Evolutionary conservation across 2,329 filamentous ascomycete species (phyloP), one percentile per base, ranked within the genome.

Genomic region (Penicillium sp.): DNA sequence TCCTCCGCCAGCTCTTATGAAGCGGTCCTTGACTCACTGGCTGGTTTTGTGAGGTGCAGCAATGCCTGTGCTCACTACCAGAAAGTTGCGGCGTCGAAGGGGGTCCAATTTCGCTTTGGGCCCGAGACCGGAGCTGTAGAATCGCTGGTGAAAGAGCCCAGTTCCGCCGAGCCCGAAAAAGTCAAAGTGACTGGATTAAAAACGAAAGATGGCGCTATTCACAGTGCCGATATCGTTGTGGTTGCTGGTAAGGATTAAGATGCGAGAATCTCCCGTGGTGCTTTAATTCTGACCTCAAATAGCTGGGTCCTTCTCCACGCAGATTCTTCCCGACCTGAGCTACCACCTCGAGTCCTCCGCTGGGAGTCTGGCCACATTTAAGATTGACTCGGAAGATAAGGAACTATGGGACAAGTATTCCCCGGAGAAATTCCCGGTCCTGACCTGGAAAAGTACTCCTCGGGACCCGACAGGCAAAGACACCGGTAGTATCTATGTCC

Each of bases 221-320:
- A 67, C 33, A 20, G 46, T 2, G 55, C 63, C 1, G 52, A 66
- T 21, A 36, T 54, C 10, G 60, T 65, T 12, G 61, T 62, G 12
- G 56, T 67, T 40, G 65, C 65, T 13, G 66, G 67, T 64, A 55
- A 51, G 57, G 1, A 7, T 3, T 18, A 7, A 1, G 13, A 30
- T 46, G 26, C 8, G 9, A n/a, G 13, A 39, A 33, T 8, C 2
- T 3, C 9, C 30, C 20, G 24, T 32, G 13, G 15, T 13, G 13
- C 2, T 12, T n/a, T 23, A 4, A 33, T 39, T 26, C 45, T 55
- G 26, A 59, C 21, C 15, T 12, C 41, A 20, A 18, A 33, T 10
- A 69, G 68, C 67, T 20, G 68, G 66, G 5, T 68, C 67, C 1
- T 69, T 66, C 45, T 68, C 68, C 0, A 69, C 68, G 2, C 66